Evolutionary conservation across 768 basidiomycete species (phyloP).

Genomic region (Astraeus odoratus): DNA sequence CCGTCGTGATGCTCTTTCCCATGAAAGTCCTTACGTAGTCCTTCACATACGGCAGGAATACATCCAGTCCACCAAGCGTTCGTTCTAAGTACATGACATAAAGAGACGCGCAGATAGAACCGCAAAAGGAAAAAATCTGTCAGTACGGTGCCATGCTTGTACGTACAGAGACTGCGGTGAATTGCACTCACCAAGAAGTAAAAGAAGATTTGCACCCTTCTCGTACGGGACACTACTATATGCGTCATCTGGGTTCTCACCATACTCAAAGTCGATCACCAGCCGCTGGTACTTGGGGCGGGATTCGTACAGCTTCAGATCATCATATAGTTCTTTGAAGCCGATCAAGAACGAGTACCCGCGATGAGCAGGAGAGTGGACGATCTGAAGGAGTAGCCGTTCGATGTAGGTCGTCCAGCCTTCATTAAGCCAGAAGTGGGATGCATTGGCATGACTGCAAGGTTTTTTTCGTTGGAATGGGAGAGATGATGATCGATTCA

Average conservation of each 20-base stretch:
- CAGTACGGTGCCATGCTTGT: too few species aligned
- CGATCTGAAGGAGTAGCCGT: conserved; percentile 60
- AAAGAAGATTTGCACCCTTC: conserved; percentile 84
- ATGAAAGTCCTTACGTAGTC: conserved; percentile 80
- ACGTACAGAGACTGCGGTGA: too few species aligned
- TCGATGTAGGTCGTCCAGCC: conserved; percentile 95
- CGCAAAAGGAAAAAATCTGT: too few species aligned
- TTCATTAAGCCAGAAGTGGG: conserved; percentile 87
- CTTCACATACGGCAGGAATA: conserved; percentile 77
- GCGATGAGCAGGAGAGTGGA: conserved; percentile 70
- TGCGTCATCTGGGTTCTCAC: conserved; percentile 75
- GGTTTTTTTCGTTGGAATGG: not conserved
- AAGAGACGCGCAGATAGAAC: too few species aligned
- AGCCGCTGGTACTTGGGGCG: conserved; percentile 71
- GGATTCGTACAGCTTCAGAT: conserved; percentile 52
- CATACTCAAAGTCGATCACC: conserved; percentile 64
- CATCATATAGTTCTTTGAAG: conserved; percentile 61
- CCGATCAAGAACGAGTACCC: conserved; percentile 80
- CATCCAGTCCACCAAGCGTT: conserved; percentile 62
- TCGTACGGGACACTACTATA: conserved; percentile 76
- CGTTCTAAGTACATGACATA: too few species aligned
- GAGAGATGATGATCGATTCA: too few species aligned
- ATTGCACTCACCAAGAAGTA: conserved; percentile 59
- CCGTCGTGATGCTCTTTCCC: conserved; percentile 77
- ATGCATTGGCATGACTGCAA: conserved; percentile 63